phyloP scores from a whole-genome alignment of 441 rosid species.

The Pelargonium australe region DNA sequence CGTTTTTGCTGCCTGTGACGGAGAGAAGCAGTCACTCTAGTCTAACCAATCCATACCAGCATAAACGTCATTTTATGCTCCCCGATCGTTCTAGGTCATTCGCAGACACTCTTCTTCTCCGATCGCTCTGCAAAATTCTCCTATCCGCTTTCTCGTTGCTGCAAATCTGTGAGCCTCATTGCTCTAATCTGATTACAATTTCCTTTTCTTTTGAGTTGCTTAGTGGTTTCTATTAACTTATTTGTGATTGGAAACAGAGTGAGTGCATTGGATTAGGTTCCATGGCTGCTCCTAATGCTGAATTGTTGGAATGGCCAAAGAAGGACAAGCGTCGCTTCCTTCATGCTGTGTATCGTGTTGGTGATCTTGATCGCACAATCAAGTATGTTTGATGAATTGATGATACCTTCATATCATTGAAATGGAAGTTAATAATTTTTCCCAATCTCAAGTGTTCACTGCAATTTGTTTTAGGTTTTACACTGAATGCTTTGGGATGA shows the following conservation, averaged over 20 bases:
- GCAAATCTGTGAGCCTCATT: background rate
- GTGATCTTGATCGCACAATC: slow-evolving; percentile 87
- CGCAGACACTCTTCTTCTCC: background rate
- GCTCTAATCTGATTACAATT: background rate
- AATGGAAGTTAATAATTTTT: background rate
- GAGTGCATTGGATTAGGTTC: background rate
- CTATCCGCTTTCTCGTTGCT: background rate
- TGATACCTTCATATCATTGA: background rate
- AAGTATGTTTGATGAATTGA: slow-evolving; percentile 29
- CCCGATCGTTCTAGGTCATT: background rate
- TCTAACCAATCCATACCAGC: background rate
- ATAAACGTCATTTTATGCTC: background rate
- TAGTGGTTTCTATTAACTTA: background rate
- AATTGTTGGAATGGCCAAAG: slow-evolving; percentile 78
- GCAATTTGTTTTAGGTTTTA: slow-evolving; percentile 51
- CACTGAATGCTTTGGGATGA: slow-evolving; percentile 94
- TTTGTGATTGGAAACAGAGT: slow-evolving; percentile 12
- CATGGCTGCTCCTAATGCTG: slow-evolving; percentile 59
- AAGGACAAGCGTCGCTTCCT: slow-evolving; percentile 79
- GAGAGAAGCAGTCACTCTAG: background rate
- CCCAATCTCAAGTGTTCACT: background rate
- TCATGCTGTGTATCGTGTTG: slow-evolving; percentile 88
- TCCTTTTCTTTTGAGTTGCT: background rate
- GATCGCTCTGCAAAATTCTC: background rate
- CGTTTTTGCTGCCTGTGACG: background rate